Evolutionary conservation across 352 stramenopile species (phyloP).

Genomic region (Globisporangium uncinulatum): DNA sequence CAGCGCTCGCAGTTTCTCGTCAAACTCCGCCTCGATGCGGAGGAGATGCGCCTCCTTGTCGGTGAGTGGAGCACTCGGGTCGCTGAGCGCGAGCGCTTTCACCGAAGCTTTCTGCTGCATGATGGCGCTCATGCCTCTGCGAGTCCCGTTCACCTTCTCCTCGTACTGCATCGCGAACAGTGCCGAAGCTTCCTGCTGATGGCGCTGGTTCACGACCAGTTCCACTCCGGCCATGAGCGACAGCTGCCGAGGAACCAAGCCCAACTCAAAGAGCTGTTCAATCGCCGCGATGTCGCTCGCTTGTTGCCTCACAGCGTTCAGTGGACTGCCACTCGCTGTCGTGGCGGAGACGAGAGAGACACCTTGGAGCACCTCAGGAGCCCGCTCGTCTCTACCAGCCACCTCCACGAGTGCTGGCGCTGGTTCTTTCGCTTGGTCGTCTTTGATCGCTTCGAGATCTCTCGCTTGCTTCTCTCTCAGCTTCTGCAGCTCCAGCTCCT

Average conservation of each 20-base stretch:
- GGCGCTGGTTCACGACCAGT: slow-evolving; percentile 41
- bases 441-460: slow-evolving; percentile 27
- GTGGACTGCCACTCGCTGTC: background rate
- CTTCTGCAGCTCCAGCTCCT: slow-evolving; percentile 42
- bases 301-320: slow-evolving; percentile 24
- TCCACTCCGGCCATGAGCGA: slow-evolving; percentile 50
- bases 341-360: no score
- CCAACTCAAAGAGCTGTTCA: slow-evolving; percentile 50
- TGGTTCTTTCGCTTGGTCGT: slow-evolving; percentile 24
- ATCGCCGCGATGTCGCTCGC: slow-evolving; percentile 39
- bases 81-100: slow-evolving; percentile 29
- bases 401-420: slow-evolving; percentile 15
- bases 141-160: slow-evolving; percentile 18
- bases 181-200: slow-evolving; percentile 41
- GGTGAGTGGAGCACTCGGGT: slow-evolving; percentile 4
- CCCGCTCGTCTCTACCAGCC: background rate
- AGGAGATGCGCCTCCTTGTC: slow-evolving; percentile 17
- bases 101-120: slow-evolving; percentile 43
- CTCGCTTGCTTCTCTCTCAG: slow-evolving; percentile 38
- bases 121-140: slow-evolving; percentile 26
- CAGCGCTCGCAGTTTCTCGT: slow-evolving; percentile 24
- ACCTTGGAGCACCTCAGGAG: no score
- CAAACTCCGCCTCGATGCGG: slow-evolving; percentile 37
- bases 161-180: slow-evolving; percentile 27
- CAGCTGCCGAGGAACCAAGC: slow-evolving; percentile 41